phyloP scores from a whole-genome alignment of 257 asterid genomes.

The Lithospermum erythrorhizon region DNA sequence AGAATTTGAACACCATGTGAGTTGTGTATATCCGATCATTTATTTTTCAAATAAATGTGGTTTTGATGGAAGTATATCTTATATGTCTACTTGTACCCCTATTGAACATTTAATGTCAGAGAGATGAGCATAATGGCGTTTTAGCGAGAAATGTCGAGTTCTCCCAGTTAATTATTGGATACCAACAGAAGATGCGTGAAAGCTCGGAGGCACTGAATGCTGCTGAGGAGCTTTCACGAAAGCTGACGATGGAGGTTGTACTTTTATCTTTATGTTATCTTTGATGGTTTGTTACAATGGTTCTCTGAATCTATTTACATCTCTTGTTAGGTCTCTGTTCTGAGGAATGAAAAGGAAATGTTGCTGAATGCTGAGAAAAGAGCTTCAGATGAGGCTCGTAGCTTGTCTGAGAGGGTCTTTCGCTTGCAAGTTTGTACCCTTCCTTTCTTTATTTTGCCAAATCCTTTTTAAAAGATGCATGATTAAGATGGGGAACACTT shows the following conservation, averaged over 20 bases:
- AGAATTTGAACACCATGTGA: slow-evolving; percentile 84
- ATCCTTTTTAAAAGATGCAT: not conserved
- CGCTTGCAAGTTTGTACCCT: slow-evolving; percentile 54
- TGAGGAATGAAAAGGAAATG: slow-evolving; percentile 73
- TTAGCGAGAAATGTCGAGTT: slow-evolving; percentile 74
- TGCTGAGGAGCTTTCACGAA: slow-evolving; percentile 56
- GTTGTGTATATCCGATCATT: slow-evolving; percentile 3
- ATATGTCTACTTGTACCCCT: slow-evolving; percentile 7
- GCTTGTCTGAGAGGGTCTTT: slow-evolving; percentile 73
- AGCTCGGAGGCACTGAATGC: slow-evolving; percentile 58
- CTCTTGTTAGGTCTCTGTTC: slow-evolving; percentile 37
- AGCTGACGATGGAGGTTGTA: slow-evolving; percentile 70
- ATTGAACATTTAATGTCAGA: slow-evolving; percentile 26
- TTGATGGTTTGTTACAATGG: not conserved
- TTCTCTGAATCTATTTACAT: slow-evolving; percentile 2
- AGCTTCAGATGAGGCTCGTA: slow-evolving; percentile 79
- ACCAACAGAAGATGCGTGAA: slow-evolving; percentile 78
- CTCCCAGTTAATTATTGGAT: slow-evolving; percentile 65
- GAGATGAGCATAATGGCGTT: slow-evolving; percentile 61
- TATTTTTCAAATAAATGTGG: not conserved
- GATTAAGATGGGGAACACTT: not conserved
- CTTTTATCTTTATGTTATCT: not conserved
- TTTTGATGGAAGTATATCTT: slow-evolving; percentile 1
- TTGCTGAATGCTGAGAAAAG: slow-evolving; percentile 73
- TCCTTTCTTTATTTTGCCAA: not conserved